Percentiles rank a stretch among this genome's conserved stretches.
Evolutionary conservation across 2,329 filamentous ascomycete genomes (phyloP).

Genomic region (Aphanoascus verrucosus): DNA sequence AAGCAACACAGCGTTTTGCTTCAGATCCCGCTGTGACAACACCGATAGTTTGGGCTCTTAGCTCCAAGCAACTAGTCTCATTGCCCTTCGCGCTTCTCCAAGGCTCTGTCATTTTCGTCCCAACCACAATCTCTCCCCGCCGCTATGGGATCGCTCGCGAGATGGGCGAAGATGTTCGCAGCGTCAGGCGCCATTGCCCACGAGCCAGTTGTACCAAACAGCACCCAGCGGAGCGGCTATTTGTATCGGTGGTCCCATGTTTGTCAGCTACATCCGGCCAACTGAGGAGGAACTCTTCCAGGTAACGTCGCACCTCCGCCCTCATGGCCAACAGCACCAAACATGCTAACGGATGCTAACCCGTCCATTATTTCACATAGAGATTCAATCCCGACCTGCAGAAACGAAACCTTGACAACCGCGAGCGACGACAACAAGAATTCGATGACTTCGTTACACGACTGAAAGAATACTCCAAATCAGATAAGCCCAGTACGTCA

Average conservation of each 20-base stretch:
- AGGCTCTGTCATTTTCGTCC: not conserved
- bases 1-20: no score
- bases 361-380: no score
- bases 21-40: no score
- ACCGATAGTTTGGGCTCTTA: no score
- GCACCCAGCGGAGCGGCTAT: constrained; percentile 54
- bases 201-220: constrained; percentile 7
- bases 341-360: not conserved
- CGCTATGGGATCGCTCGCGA: constrained; percentile 24
- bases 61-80: not conserved
- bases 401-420: constrained; percentile 69
- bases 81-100: not conserved
- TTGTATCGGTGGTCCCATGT: constrained; percentile 71
- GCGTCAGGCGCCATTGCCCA: constrained; percentile 44
- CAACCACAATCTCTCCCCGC: not conserved
- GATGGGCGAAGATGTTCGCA: constrained; percentile 57
- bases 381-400: constrained; percentile 93
- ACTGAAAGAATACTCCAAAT: constrained; percentile 82
- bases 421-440: constrained; percentile 65
- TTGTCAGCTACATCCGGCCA: constrained; percentile 62
- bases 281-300: constrained; percentile 85
- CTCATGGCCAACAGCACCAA: not conserved
- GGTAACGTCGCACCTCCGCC: constrained; percentile 28
- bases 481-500: constrained; percentile 72
- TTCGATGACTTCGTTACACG: constrained; percentile 78